A percentile compares a stretch with the other conserved stretches of the same genome.
phyloP scores from a whole-genome alignment of 352 stramenopile genomes.

The Blastocystis sp. region DNA sequence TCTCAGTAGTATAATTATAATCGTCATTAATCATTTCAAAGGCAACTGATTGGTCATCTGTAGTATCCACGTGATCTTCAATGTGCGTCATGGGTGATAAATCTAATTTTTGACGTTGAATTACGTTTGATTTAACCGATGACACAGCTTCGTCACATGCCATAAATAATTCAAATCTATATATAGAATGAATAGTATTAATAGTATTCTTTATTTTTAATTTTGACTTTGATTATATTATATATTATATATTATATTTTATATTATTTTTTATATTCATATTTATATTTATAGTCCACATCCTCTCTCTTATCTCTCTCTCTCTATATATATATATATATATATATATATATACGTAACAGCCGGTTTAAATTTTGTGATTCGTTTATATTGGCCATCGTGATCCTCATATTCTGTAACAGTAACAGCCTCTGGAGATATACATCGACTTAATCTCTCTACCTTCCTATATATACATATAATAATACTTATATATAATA shows the following conservation, averaged over 20 bases:
- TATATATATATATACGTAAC: too few species aligned
- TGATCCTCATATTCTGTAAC: neutral
- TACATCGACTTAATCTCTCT: neutral
- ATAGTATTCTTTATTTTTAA: constrained; percentile 10
- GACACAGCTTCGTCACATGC: constrained; percentile 46
- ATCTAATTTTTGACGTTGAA: constrained; percentile 49
- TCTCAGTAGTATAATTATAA: constrained; percentile 60
- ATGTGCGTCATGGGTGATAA: too few species aligned
- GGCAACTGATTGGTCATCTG: constrained; percentile 54
- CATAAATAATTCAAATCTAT: constrained; percentile 9
- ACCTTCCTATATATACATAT: constrained; percentile 26
- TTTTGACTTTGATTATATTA: constrained; percentile 10
- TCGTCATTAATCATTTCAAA: constrained; percentile 82
- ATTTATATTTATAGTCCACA: too few species aligned
- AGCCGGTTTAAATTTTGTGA: too few species aligned
- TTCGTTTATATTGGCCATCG: neutral
- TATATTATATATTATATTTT: too few species aligned
- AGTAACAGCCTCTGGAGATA: constrained; percentile 9
- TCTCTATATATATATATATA: too few species aligned
- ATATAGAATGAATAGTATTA: constrained; percentile 7
- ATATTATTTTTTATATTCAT: too few species aligned
- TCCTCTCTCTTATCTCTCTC: too few species aligned
- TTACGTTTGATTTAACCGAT: constrained; percentile 50
- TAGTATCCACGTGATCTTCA: too few species aligned
- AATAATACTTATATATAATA: constrained; percentile 5